Evolutionary conservation across 2,329 filamentous ascomycete species (phyloP), one percentile per base, ranked within the genome.

Genomic region (Colletotrichum melonis): DNA sequence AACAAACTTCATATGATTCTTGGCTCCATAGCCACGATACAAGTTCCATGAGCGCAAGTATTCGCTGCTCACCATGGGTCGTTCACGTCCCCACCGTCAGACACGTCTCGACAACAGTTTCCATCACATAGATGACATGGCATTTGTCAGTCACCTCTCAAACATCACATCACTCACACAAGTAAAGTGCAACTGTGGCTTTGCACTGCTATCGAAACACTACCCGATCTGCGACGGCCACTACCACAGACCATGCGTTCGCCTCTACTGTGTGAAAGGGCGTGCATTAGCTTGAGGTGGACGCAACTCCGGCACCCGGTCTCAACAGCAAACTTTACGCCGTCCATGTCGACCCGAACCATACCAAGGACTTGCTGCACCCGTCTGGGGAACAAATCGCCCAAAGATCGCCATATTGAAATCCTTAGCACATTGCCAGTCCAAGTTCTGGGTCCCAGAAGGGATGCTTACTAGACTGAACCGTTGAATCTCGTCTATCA

Each of bases 241-340:
- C 49, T 30, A 54, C n/a, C 71, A 73, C 71, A 65, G 71, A 71
- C 67, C 71, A 73, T 65, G 56, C 26, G 71, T 73, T 73, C 71
- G 68, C 67, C 67, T 70, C 26, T 59, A 26, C n/a, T 62, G 56
- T 16, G 56, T 38, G 32, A 57, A 30, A 57, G 46, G 22, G 56
- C 38, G 46, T 66, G 67, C 71, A 71, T 64, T 49, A 65, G 60
- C 52, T 64, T 35, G n/a, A 69, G 22, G 42, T 46, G 59, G 55
- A 38, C 28, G 32, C 16, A 12, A 63, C 46, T 66, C 71, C 71
- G 71, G 56, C 56, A 66, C 60, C 71, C 71, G 67, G 71, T 73
- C 67, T 73, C 62, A 71, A 71, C 9, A 62, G 62, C 56, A 63
- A 62, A 73, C 67, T 71, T 49, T 71, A 56, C 30, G 59, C 32